Evolutionary conservation across 2,329 filamentous ascomycete species (phyloP).

Genomic region (Cercospora beticola): DNA sequence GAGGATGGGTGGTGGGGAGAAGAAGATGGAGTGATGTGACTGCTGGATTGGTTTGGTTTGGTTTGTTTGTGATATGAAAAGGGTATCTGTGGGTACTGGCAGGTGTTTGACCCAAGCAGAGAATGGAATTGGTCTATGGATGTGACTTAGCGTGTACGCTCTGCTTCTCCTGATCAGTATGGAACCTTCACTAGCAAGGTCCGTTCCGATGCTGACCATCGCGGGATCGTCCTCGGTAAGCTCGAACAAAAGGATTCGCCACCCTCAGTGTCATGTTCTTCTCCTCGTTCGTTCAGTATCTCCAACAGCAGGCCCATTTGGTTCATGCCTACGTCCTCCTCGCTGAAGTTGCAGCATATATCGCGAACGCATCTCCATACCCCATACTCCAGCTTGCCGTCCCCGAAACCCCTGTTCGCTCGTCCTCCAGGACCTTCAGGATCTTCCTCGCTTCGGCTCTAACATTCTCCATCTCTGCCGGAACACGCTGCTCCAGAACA

Average conservation of each 20-base stretch:
- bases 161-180: no score
- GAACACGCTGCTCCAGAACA: background rate
- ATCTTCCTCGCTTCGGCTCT: constrained; percentile 10
- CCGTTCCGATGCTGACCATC: background rate
- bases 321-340: background rate
- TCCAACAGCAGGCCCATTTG: background rate
- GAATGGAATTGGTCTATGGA: no score
- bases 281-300: background rate
- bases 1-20: background rate
- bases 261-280: background rate
- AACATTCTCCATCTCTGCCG: background rate
- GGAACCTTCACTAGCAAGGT: no score
- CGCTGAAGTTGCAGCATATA: background rate
- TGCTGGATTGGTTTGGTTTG: no score
- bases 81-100: no score
- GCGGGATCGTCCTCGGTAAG: background rate
- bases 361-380: constrained; percentile 8
- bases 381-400: constrained; percentile 12
- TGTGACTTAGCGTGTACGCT: no score
- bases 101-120: no score
- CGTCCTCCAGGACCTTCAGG: constrained; percentile 3
- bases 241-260: background rate
- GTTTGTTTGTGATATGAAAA: background rate
- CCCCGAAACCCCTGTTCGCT: background rate
- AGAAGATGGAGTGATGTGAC: background rate